A percentile compares a stretch with the other conserved stretches of the same genome.
These are phyloP conservation scores for Trifolium subterraneum DNA, from an alignment of 306 rosid genomes.

Conservation along the genomic window DNA sequence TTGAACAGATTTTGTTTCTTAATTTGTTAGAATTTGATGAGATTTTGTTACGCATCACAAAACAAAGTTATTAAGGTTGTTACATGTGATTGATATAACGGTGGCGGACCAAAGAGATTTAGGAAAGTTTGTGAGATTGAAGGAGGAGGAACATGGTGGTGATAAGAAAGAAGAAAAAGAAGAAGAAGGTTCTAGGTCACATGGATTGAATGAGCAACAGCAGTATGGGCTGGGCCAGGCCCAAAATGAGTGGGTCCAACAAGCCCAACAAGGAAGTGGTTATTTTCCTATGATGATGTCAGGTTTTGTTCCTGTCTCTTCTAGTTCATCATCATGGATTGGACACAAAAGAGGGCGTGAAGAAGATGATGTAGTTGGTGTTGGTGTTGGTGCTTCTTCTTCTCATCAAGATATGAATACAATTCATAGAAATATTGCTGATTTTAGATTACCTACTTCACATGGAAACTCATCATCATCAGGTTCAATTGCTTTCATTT, in stretches of 20 bases:
- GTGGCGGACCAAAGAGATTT: conserved; percentile 51
- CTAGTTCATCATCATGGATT: conserved; percentile 40
- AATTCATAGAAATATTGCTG: conserved; percentile 33
- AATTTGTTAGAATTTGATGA: not conserved
- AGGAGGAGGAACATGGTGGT: conserved; percentile 31
- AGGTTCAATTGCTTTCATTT: conserved; percentile 46
- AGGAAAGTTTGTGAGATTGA: conserved; percentile 25
- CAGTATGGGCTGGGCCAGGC: conserved; percentile 45
- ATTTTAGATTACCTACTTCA: conserved; percentile 38
- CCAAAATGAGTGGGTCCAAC: conserved; percentile 43
- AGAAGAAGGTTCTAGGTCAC: not conserved
- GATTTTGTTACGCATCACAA: not conserved
- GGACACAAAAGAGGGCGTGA: conserved; percentile 82
- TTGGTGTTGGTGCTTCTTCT: not conserved
- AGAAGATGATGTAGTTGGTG: conserved; percentile 25
- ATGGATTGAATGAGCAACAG: not conserved
- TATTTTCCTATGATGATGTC: conserved; percentile 44
- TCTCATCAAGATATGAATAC: conserved; percentile 38
- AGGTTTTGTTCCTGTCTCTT: conserved; percentile 42
- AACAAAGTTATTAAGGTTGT: not conserved
- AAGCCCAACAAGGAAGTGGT: conserved; percentile 27
- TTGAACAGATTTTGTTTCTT: conserved; percentile 8
- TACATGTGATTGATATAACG: conserved; percentile 31
- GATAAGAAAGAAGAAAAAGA: conserved; percentile 4
- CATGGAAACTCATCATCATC: conserved; percentile 51